phyloP scores from a whole-genome alignment of 2,329 filamentous ascomycete genomes.

The Neofusicoccum laricinum region DNA sequence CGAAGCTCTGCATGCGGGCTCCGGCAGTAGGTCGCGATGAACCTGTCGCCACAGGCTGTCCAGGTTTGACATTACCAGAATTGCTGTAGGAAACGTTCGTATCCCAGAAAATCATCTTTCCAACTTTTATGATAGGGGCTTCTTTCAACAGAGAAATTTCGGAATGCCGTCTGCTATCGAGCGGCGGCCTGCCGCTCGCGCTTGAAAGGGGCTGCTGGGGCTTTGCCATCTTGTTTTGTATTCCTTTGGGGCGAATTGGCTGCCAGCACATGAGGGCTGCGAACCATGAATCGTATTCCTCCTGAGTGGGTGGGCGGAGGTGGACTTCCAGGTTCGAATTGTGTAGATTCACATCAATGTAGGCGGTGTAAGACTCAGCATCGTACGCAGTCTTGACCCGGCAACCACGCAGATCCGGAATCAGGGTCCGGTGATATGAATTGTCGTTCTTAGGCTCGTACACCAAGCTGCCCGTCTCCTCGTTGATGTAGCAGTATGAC shows the following conservation, averaged over 20 bases:
- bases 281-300: constrained; percentile 76
- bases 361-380: constrained; percentile 47
- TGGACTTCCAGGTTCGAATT: constrained; percentile 60
- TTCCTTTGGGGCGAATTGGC: constrained; percentile 62
- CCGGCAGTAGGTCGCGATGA: constrained; percentile 26
- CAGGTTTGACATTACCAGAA: constrained; percentile 24
- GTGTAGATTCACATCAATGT: constrained; percentile 51
- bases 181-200: constrained; percentile 32
- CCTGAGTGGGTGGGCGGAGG: constrained; percentile 60
- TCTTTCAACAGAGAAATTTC: constrained; percentile 60
- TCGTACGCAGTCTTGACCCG: constrained; percentile 56
- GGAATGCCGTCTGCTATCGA: constrained; percentile 46
- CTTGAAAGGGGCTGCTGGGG: constrained; percentile 37
- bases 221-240: constrained; percentile 54
- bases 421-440: constrained; percentile 62
- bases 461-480: constrained; percentile 70
- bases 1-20: constrained; percentile 55
- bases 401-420: constrained; percentile 74
- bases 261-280: constrained; percentile 81
- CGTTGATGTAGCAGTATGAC: constrained; percentile 76
- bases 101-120: constrained; percentile 73
- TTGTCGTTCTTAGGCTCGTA: constrained; percentile 68
- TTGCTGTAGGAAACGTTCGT: constrained; percentile 55
- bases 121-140: constrained; percentile 85
- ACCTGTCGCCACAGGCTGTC: constrained; percentile 17